Percentiles rank a stretch among this genome's conserved stretches.
phyloP scores from a whole-genome alignment of 2,329 filamentous ascomycete species.

The Ascochyta fabae region DNA sequence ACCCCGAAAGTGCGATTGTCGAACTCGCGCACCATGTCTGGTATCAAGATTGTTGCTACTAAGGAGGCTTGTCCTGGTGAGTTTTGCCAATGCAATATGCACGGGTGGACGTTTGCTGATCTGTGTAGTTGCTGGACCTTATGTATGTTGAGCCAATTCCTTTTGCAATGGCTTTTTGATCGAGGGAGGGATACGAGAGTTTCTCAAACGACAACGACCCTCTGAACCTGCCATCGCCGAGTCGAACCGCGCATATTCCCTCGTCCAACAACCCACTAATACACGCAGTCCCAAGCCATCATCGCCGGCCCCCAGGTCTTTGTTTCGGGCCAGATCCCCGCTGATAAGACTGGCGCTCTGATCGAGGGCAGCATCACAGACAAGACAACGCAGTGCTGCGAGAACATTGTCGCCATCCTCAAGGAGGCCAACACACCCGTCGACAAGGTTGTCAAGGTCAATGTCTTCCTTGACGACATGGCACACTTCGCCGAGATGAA shows the following conservation, averaged over 20 bases:
- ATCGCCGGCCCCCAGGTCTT: conserved; percentile 72
- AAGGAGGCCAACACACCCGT: conserved; percentile 80
- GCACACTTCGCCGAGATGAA: conserved; percentile 87
- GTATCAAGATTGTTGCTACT: conserved; percentile 53
- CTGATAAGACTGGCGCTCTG: conserved; percentile 65
- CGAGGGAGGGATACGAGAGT: too few relatives aligned
- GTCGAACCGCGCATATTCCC: too few relatives aligned
- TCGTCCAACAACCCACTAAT: neutral
- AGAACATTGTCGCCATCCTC: conserved; percentile 85
- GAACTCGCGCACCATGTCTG: conserved; percentile 42
- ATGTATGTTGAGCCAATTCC: conserved; percentile 43
- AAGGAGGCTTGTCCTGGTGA: conserved; percentile 53
- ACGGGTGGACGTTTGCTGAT: neutral
- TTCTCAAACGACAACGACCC: too few relatives aligned
- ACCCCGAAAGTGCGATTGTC: neutral
- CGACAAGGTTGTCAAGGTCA: conserved; percentile 79
- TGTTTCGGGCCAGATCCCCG: conserved; percentile 79
- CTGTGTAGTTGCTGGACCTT: conserved; percentile 50
- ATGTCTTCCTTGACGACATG: conserved; percentile 91
- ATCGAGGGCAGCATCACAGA: conserved; percentile 70
- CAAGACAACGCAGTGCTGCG: conserved; percentile 73
- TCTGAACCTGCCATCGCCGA: too few relatives aligned
- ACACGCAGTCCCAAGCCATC: conserved; percentile 62
- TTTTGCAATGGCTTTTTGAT: neutral
- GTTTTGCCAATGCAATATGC: conserved; percentile 16